Evolutionary conservation across 805 yeast species (phyloP).

Genomic region (Candida ortonii): DNA sequence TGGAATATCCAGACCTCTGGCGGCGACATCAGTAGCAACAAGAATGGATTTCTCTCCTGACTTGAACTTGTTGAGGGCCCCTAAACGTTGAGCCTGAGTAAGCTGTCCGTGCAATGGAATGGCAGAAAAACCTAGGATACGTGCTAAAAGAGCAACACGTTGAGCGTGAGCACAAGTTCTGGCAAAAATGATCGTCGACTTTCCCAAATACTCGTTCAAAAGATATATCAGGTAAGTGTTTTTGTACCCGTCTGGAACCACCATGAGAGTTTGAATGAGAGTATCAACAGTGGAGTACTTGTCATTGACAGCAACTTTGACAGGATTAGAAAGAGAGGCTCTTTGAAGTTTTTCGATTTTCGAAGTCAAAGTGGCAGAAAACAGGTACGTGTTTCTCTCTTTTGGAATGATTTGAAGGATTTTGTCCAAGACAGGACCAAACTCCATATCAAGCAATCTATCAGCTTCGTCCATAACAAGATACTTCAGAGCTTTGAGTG

Average conservation of each 20-base stretch:
- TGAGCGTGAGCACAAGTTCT: slow-evolving; percentile 96
- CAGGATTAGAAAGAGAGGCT: slow-evolving; percentile 86
- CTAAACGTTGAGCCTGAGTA: slow-evolving; percentile 79
- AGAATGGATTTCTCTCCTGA: slow-evolving; percentile 65
- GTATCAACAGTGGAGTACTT: slow-evolving; percentile 93
- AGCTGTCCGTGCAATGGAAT: slow-evolving; percentile 94
- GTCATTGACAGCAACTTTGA: slow-evolving; percentile 82
- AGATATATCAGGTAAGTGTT: slow-evolving; percentile 83
- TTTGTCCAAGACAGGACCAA: slow-evolving; percentile 90
- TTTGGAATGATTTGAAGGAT: slow-evolving; percentile 81
- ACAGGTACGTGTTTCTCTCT: slow-evolving; percentile 78
- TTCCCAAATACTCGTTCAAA: slow-evolving; percentile 79
- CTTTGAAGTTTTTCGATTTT: slow-evolving; percentile 93
- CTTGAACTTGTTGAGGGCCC: slow-evolving; percentile 76
- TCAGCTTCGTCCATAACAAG: slow-evolving; percentile 98
- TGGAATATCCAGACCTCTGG: slow-evolving; percentile 97
- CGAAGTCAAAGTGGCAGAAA: slow-evolving; percentile 96
- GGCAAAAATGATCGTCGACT: slow-evolving; percentile 84
- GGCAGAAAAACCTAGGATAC: slow-evolving; percentile 81
- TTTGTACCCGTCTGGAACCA: slow-evolving; percentile 88
- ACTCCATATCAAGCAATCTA: slow-evolving; percentile 90
- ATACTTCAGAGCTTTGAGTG: slow-evolving; percentile 70
- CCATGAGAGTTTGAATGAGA: slow-evolving; percentile 82
- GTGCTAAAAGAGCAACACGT: slow-evolving; percentile 76
- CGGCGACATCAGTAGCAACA: slow-evolving; percentile 88